Evolutionary conservation across 768 basidiomycete genomes (phyloP).

Genomic region (Clitopilus hobsonii): DNA sequence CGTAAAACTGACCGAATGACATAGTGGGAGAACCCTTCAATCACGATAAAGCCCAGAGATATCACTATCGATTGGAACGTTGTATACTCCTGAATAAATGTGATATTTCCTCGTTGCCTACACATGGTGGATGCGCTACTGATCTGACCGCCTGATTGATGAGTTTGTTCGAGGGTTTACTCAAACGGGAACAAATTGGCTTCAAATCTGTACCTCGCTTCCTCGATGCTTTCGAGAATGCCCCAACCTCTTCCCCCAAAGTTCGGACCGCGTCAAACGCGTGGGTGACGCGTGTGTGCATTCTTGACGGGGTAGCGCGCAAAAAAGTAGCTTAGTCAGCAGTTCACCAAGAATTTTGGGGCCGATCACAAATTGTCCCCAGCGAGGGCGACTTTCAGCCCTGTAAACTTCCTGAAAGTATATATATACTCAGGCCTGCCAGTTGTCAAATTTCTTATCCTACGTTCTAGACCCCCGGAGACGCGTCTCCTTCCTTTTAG

Average conservation of each 20-base stretch:
- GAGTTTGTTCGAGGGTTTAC: no score
- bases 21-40: constrained; percentile 56
- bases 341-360: constrained; percentile 35
- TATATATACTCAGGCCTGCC: background rate
- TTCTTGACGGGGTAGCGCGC: background rate
- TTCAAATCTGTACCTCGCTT: background rate
- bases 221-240: background rate
- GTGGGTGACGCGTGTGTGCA: background rate
- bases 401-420: background rate
- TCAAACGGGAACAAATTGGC: background rate
- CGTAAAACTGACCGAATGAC: constrained; percentile 2
- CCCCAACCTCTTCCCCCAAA: background rate
- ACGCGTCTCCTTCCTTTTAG: constrained; percentile 9
- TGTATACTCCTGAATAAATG: background rate
- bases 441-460: background rate
- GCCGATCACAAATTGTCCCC: constrained; percentile 39
- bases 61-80: constrained; percentile 2
- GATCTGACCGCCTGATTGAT: background rate
- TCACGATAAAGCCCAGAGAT: constrained; percentile 31
- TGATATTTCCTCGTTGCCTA: background rate
- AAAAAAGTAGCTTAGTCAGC: background rate
- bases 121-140: background rate
- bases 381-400: constrained; percentile 16
- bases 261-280: background rate
- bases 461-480: constrained; percentile 9